Evolutionary conservation across 345 rosid species (phyloP).

Genomic region (Cardamine resedifolia): DNA sequence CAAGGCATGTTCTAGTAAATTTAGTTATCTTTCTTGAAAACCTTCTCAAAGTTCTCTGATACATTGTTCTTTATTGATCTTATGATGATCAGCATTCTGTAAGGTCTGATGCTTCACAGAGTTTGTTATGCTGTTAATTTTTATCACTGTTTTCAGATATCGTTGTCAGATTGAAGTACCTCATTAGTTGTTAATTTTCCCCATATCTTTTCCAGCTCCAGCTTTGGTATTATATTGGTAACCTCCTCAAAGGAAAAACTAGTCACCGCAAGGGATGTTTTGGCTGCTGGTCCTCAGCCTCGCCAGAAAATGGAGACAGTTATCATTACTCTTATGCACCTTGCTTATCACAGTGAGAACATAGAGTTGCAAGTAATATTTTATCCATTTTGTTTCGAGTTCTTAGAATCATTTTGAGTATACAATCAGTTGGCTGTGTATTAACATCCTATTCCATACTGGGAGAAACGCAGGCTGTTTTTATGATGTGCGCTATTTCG

Average conservation of each 20-base stretch:
- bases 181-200: conserved; percentile 10
- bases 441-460: conserved; percentile 15
- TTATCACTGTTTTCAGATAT: conserved; percentile 1
- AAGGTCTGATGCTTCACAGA: conserved; percentile 13
- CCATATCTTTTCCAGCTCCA: conserved; percentile 53
- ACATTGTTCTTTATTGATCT: conserved; percentile 5
- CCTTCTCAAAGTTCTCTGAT: conserved; percentile 22
- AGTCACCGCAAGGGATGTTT: conserved; percentile 68
- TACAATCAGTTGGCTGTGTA: conserved; percentile 2
- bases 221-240: conserved; percentile 71
- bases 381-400: conserved; percentile 9
- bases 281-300: conserved; percentile 79
- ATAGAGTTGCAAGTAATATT: conserved; percentile 73
- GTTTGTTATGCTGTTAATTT: conserved; percentile 2
- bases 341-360: conserved; percentile 83
- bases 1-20: conserved; percentile 1
- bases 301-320: conserved; percentile 65
- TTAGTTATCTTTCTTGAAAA: too few relatives aligned
- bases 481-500: conserved; percentile 79
- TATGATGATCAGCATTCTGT: background rate
- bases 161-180: background rate
- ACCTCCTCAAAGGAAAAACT: conserved; percentile 61
- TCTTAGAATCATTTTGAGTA: background rate
- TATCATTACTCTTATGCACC: conserved; percentile 79
- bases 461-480: conserved; percentile 68